Conservation (phyloP, 306 rosid genomes). For the Medicago ruthenica region DNA sequence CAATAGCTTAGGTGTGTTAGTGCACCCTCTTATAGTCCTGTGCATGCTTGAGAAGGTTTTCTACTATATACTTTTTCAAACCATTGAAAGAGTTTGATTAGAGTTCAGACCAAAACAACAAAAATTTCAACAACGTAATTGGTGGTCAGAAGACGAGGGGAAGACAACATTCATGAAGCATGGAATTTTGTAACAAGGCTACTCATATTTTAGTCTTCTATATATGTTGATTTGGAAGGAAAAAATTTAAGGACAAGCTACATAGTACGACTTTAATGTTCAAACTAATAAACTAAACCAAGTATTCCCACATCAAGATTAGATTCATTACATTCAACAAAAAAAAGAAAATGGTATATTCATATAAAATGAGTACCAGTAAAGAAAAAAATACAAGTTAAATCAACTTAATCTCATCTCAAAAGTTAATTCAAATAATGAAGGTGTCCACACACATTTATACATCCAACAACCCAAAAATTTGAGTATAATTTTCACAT, state of each 20-base stretch:
- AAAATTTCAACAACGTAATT: slow-evolving; percentile 39
- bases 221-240: background rate
- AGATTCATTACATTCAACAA: too few species aligned
- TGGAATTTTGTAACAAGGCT: slow-evolving; percentile 8
- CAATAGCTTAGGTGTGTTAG: slow-evolving; percentile 12
- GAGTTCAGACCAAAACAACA: slow-evolving; percentile 17
- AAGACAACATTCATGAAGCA: slow-evolving; percentile 10
- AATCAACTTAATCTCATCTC: too few species aligned
- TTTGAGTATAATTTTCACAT: too few species aligned
- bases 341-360: too few species aligned
- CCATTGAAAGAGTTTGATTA: slow-evolving; percentile 20
- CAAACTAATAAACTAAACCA: too few species aligned
- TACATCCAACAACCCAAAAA: too few species aligned
- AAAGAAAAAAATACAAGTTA: too few species aligned
- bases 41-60: slow-evolving; percentile 24
- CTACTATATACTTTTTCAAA: background rate
- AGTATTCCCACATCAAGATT: too few species aligned
- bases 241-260: slow-evolving; percentile 15
- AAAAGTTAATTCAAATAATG: too few species aligned
- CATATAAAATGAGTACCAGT: too few species aligned
- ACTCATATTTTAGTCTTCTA: background rate
- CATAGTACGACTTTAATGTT: too few species aligned
- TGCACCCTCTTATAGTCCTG: slow-evolving; percentile 36
- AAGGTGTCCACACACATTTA: too few species aligned
- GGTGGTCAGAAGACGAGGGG: background rate